Evolutionary conservation across 352 stramenopile species (phyloP), one percentile per base, ranked within the genome.

Genomic region (Phytophthora fragariaefolia): DNA sequence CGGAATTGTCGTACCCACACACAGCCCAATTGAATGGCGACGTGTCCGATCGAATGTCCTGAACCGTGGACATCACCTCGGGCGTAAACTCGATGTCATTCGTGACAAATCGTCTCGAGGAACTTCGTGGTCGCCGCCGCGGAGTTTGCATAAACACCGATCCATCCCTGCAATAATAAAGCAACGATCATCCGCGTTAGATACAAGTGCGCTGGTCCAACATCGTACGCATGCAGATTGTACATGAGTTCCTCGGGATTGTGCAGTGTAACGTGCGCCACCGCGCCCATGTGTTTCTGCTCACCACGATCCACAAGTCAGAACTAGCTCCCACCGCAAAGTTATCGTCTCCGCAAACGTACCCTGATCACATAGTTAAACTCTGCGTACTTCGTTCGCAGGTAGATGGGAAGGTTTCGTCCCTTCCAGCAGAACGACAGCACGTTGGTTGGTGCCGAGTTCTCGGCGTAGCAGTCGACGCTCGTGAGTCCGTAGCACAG

Each of bases 371-470:
- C 83, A 50, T 95, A 89, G 66, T 96, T 92, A 68, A 94, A 96
- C 70, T 96, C 89, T 3, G 87, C 87, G 72, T 91, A 93, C 58
- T 96, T 96, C 6, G 86, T 93, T 47, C 89, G 85, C 38, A 95
- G 43, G 43, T 93, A 92, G 54, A 96, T 94, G 3, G 89, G 87
- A 8, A 95, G 65, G 50, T 83, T 93, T n/a, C 82, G 72, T 46
- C 89, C 89, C 79, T 96, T 96, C 89, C 89, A 96, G 76, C 87
- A 95, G 50, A 95, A 95, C 24, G 89, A 96, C 23, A 95, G 58
- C 34, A 93, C 88, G 27, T 80, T 89, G 13, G 85, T 83, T 17
- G 85, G 81, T 28, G 87, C 74, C n/a, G 60, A 62, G 50, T 90
- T 81, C 34, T 87, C 77, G 34, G 88, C 79, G 27, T 89, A 79